A percentile compares a stretch with the other conserved stretches of the same genome.
phyloP scores from a whole-genome alignment of 2,329 filamentous ascomycete species.

The Arthrobotrys entomopaga region DNA sequence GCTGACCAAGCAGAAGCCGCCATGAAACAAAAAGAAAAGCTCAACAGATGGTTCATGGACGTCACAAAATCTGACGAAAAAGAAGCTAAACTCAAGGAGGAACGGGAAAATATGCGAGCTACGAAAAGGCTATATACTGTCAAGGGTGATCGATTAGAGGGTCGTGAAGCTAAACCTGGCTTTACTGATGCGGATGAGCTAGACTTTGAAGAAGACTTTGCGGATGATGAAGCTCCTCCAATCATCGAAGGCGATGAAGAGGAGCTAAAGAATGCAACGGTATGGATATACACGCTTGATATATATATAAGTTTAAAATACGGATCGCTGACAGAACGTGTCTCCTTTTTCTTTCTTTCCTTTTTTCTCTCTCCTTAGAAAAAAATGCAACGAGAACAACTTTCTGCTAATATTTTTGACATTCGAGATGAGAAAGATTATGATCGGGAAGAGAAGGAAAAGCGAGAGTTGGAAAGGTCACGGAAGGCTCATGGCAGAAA shows the following conservation, averaged over 20 bases:
- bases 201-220: constrained; percentile 76
- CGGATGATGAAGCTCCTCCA: constrained; percentile 70
- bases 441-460: constrained; percentile 70
- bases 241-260: constrained; percentile 73
- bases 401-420: constrained; percentile 73
- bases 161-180: constrained; percentile 60
- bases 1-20: constrained; percentile 86
- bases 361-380: constrained; percentile 60
- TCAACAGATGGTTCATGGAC: constrained; percentile 82
- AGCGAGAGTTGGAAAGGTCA: constrained; percentile 66
- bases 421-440: constrained; percentile 68
- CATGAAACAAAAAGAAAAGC: constrained; percentile 80
- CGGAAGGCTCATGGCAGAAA: constrained; percentile 64
- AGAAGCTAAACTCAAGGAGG: constrained; percentile 68
- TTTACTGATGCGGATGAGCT: constrained; percentile 73
- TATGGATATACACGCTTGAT: constrained; percentile 23
- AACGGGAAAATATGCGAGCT: constrained; percentile 66
- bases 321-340: no score
- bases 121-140: constrained; percentile 63
- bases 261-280: constrained; percentile 65
- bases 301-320: no score
- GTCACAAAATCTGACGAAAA: constrained; percentile 65
- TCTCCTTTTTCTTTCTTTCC: not conserved
- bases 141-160: constrained; percentile 63
- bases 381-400: constrained; percentile 69